phyloP scores from a whole-genome alignment of 2,329 filamentous ascomycete genomes.

The Fusarium pseudograminearum region DNA sequence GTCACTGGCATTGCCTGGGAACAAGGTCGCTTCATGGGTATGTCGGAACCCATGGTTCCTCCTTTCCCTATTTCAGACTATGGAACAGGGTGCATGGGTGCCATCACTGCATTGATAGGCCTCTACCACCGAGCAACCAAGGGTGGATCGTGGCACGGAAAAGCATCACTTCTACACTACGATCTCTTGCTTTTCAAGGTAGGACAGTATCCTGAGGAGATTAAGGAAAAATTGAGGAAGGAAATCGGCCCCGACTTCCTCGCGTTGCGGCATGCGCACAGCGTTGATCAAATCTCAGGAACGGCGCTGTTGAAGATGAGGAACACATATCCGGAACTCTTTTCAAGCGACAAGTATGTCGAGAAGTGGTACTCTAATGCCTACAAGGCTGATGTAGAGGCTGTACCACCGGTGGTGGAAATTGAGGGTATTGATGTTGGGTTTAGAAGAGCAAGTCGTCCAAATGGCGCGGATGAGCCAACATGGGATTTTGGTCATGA shows the following conservation, averaged over 20 bases:
- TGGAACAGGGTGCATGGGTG: conserved; percentile 78
- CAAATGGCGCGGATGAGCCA: conserved; percentile 69
- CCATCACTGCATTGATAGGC: conserved; percentile 73
- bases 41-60: conserved; percentile 73
- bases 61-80: conserved; percentile 75
- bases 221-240: conserved; percentile 65
- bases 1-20: conserved; percentile 69
- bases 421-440: conserved; percentile 58
- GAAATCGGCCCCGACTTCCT: conserved; percentile 66
- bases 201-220: conserved; percentile 65
- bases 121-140: conserved; percentile 71
- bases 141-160: conserved; percentile 76
- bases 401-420: conserved; percentile 60
- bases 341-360: conserved; percentile 22
- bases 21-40: conserved; percentile 72
- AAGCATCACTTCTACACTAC: conserved; percentile 74
- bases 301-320: conserved; percentile 63
- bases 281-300: conserved; percentile 73
- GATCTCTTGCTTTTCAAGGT: conserved; percentile 73
- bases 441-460: conserved; percentile 57
- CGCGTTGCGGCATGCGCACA: conserved; percentile 68
- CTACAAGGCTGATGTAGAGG: conserved; percentile 51
- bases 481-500: conserved; percentile 61
- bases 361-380: conserved; percentile 41
- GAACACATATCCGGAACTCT: conserved; percentile 31